phyloP scores from a whole-genome alignment of 192 early-diverging fungal species.

The Podila minutissima region DNA sequence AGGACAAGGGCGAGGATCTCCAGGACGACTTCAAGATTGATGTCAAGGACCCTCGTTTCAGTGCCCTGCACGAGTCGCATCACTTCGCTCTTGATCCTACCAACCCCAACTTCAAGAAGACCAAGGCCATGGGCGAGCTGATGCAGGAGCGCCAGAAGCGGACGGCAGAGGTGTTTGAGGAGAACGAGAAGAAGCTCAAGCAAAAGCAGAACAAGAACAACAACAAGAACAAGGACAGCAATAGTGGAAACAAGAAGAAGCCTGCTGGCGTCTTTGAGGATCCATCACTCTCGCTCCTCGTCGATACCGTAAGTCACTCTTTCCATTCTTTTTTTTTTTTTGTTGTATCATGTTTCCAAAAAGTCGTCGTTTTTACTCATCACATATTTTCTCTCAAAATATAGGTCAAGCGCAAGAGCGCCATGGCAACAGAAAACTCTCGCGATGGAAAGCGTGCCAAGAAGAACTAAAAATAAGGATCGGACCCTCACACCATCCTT shows the following conservation, averaged over 20 bases:
- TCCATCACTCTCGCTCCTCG: conserved; percentile 59
- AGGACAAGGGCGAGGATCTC: conserved; percentile 58
- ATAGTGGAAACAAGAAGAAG: conserved; percentile 23
- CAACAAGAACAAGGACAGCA: conserved; percentile 24
- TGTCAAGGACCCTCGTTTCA: conserved; percentile 86
- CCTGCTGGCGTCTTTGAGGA: conserved; percentile 48
- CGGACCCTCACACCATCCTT: background rate
- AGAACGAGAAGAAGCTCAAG: conserved; percentile 49
- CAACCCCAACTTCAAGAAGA: conserved; percentile 92
- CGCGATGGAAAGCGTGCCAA: conserved; percentile 54
- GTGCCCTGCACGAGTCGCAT: conserved; percentile 79
- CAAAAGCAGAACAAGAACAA: conserved; percentile 27
- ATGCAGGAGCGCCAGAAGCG: conserved; percentile 64
- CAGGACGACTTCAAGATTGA: conserved; percentile 92
- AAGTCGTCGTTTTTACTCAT: background rate
- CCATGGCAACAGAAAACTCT: conserved; percentile 55
- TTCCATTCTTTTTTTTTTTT: background rate
- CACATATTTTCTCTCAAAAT: background rate
- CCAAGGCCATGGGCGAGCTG: conserved; percentile 79
- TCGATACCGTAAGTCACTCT: conserved; percentile 60
- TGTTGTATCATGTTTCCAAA: background rate
- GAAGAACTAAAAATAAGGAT: conserved; percentile 4
- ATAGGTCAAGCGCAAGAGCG: conserved; percentile 69
- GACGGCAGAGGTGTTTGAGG: conserved; percentile 16
- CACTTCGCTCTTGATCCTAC: conserved; percentile 96